Evolutionary conservation across 306 rosid genomes (phyloP).

Genomic region (Vigna mungo): DNA sequence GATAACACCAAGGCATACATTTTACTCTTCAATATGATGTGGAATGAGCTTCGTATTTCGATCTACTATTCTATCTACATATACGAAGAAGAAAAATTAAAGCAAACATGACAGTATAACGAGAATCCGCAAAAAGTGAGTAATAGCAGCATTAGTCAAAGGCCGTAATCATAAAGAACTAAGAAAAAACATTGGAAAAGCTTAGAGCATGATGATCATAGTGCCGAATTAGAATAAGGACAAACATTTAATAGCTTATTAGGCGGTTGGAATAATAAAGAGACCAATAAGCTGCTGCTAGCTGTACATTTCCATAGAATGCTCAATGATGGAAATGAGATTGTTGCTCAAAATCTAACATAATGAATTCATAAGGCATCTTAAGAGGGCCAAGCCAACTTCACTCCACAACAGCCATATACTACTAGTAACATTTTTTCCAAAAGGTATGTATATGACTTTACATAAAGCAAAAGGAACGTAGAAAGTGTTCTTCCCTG

Average conservation of each 20-base stretch:
- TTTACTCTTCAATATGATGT: not conserved
- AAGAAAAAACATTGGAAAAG: slow-evolving; percentile 7
- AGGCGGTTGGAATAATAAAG: not conserved
- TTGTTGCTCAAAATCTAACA: slow-evolving; percentile 7
- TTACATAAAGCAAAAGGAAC: slow-evolving; percentile 7
- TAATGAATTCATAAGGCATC: not conserved
- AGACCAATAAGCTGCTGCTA: slow-evolving; percentile 1
- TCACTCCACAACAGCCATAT: not conserved
- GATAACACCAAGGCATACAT: no score
- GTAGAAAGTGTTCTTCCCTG: not conserved
- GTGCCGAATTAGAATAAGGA: slow-evolving; percentile 14
- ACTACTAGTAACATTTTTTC: not conserved
- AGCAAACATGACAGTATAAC: not conserved
- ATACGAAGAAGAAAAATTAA: no score
- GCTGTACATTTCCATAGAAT: slow-evolving; percentile 11
- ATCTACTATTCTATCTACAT: no score
- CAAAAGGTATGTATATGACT: not conserved
- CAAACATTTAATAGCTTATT: not conserved
- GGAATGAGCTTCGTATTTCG: no score
- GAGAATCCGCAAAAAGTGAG: not conserved
- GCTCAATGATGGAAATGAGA: slow-evolving; percentile 15
- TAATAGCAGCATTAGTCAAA: slow-evolving; percentile 26
- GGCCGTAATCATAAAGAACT: not conserved
- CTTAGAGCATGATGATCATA: not conserved
- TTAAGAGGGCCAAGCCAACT: not conserved